Evolutionary conservation across 2,329 filamentous ascomycete genomes (phyloP), one percentile per base, ranked within the genome.

Genomic region (Lizonia empirigonia): DNA sequence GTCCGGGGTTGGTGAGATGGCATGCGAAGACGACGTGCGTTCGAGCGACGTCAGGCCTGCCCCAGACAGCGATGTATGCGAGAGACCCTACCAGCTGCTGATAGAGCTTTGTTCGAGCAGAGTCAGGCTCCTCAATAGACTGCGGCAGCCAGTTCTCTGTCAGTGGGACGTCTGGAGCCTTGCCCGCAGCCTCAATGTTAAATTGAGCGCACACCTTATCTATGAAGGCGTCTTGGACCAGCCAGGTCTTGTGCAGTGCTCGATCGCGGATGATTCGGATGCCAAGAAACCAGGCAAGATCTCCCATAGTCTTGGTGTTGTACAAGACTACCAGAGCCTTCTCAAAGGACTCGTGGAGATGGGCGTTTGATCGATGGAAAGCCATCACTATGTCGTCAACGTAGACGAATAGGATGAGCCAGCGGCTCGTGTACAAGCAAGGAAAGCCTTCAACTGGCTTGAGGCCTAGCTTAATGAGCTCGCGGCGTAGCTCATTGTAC

Each of bases 1-100:
- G 24, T 26, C 24, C 24, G 10, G 24, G 24, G 24, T 42, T 42
- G 26, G 38, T 38, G 20, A 46, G 44, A 24, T 47, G 36, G n/a
- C 44, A 34, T 27, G 33, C 36, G 12, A 27, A 27, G 22, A 39
- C 36, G 12, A 27, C 23, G 15, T 39, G 36, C n/a, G 36, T 19
- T 4, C 23, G 12, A 3, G 36, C 23, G 12, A 39, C 36, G 23
- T 39, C 23, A 27, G 36, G 24, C 8, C 24, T 27, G 8, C 24
- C 24, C 4, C 24, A 27, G 24, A 27, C 24, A 27, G 24, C 24
- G 8, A 27, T 27, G 12, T 27, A 27, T 6, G 24, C 24, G 8
- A 27, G 24, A 27, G 24, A 27, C 3, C 24, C 24, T 10, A 27
- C 24, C 9, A 27, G 24, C 8, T 27, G 24, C 24, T 27, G 24